Base-by-base conservation (phyloP, 768 basidiomycete species). In the Zangia roseola region DNA sequence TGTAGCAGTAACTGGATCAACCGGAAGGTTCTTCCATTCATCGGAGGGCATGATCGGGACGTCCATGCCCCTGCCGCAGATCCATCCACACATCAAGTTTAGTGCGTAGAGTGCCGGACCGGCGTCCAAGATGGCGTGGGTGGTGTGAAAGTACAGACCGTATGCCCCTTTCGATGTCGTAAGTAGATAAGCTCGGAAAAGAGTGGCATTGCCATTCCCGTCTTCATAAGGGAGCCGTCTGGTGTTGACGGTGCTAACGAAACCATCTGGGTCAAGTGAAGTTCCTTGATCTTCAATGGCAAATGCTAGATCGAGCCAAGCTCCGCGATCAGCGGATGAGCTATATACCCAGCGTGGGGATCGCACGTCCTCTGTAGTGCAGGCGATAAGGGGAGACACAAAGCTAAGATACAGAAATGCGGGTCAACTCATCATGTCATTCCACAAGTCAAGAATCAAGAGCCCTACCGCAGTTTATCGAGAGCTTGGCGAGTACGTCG, bases 21-120 rank as follows among this genome's bases (percentile, higher is more conserved):
- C 50, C 1, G 64, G 64, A 10, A 64, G 59, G 39, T 64, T 55
- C 21, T 50, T 58, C 62, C 62, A 62, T 26, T 67, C 63, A 21
- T 61, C 48, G 10, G 26, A 53, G 21, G 43, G 53, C 2, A 52
- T 39, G 10, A 61, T 45, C 10, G 0, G 28, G 28, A 61, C 36
- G 7, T 52, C 45, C 43, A 61, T 52, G 0, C 52, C 56, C 6
- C 41, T 40, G 5, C 35, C 45, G 13, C 59, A 58, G 1, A 60
- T 60, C 59, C 64, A 63, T 46, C 45, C 53, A 16, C 47, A 57
- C 61, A 55, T 54, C 4, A 56, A 25, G 47, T 54, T 55, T n/a
- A 66, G 40, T 10, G 53, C 59, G n/a, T 57, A 50, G 17, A 64
- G 31, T 10, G 47, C 48, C 16, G 64, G 63, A 7, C 56, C 56